Conservation (phyloP, 192 early-diverging fungal genomes). For the Coemansia sp. region DNA sequence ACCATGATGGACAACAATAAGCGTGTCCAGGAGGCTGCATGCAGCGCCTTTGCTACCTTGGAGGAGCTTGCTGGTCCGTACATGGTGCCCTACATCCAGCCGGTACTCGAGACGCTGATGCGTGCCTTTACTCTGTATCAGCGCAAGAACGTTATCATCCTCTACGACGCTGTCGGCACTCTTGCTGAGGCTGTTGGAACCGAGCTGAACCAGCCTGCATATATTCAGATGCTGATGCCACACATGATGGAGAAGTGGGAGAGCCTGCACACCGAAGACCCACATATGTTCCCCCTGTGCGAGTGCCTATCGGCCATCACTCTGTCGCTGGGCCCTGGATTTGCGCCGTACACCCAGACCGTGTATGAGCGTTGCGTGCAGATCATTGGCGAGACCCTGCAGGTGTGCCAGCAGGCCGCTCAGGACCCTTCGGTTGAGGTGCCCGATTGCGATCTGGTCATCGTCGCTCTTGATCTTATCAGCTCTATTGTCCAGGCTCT, state of each 20-base stretch:
- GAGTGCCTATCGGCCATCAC: conserved; percentile 90
- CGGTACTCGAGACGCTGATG: conserved; percentile 78
- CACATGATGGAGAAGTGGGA: conserved; percentile 87
- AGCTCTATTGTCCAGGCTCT: conserved; percentile 92
- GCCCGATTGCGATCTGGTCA: conserved; percentile 95
- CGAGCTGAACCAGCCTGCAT: conserved; percentile 76
- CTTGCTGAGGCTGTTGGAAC: conserved; percentile 87
- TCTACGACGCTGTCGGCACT: conserved; percentile 98
- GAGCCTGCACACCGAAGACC: conserved; percentile 73
- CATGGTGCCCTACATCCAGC: conserved; percentile 84
- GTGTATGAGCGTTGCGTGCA: conserved; percentile 89
- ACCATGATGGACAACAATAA: conserved; percentile 95
- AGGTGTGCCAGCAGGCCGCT: conserved; percentile 57
- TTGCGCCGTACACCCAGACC: conserved; percentile 76
- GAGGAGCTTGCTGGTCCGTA: conserved; percentile 85
- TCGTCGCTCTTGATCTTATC: conserved; percentile 93
- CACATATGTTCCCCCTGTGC: conserved; percentile 91
- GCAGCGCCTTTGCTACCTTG: conserved; percentile 92
- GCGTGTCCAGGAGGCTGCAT: conserved; percentile 96
- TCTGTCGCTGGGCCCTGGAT: conserved; percentile 79
- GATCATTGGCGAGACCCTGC: conserved; percentile 79
- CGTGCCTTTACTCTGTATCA: conserved; percentile 89
- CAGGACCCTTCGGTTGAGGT: conserved; percentile 50
- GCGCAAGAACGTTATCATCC: conserved; percentile 89
- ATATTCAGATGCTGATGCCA: conserved; percentile 81